Base-by-base conservation (phyloP, 2,329 filamentous ascomycete genomes). In the Sporothrix brasiliensis region DNA sequence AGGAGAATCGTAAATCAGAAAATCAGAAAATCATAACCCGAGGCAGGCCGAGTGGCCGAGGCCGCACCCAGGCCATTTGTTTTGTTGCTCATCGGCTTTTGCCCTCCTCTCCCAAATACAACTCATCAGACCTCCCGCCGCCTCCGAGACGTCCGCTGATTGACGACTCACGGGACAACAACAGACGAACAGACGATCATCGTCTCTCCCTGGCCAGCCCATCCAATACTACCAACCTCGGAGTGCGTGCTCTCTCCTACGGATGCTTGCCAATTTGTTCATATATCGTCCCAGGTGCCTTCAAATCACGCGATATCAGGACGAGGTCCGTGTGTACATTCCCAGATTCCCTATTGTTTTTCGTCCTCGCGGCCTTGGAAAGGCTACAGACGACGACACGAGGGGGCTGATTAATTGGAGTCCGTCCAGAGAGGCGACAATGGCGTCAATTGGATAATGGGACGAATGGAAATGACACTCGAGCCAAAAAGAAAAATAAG, bases 11-110 rank as follows among this genome's bases (percentile, higher is more conserved):
- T 47, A 68, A 19, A 24, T 1, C 24, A 24, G 1, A 24, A 24
- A 24, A 24, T 24, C 24, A 24, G 1, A 24, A 24, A 24, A 24
- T 10, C 39, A 52, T 47, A 68, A 19, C 41, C 66, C 66, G 66
- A 68, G 39, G 52, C 50, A 30, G 21, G 66, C 66, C 66, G 66
- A 68, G 66, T 21, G 63, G 63, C 63, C 27, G 49, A 67, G 49
- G 14, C n/a, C 30, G 19, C 6, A 19, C 21, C 16, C 19, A 21
- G 30, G 13, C 47, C 49, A 21, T 19, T 34, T 30, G n/a, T 52
- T 41, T 53, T 19, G 30, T 44, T 39, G 21, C 19, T 49, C 14
- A 41, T 49, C 21, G 21, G 24, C 19, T 30, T 27, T 47, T 41
- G 49, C 13, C 60, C 41, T 11, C 14, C 19, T 14, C 41, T 21